phyloP scores from a whole-genome alignment of 1,284 basidiomycete genomes.

The Ganoderma multipileum region DNA sequence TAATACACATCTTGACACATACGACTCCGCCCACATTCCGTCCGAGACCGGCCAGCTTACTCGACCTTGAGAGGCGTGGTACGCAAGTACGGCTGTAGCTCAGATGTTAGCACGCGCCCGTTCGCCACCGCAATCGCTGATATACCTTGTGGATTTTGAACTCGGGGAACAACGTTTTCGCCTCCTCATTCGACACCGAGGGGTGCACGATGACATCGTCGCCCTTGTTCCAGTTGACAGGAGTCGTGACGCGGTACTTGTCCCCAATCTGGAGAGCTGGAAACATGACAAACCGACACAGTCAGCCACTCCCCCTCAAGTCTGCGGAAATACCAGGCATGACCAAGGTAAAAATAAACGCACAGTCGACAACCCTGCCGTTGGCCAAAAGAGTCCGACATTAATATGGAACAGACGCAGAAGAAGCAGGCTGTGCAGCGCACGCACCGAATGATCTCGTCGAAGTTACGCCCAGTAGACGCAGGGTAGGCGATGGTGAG shows the following conservation, averaged over 20 bases:
- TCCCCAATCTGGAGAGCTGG: slow-evolving; percentile 91
- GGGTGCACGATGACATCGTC: slow-evolving; percentile 96
- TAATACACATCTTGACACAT: slow-evolving; percentile 30
- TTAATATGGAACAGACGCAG: slow-evolving; percentile 23
- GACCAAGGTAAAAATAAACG: slow-evolving; percentile 28
- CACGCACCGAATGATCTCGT: slow-evolving; percentile 84
- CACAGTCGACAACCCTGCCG: slow-evolving; percentile 69
- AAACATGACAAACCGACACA: slow-evolving; percentile 11
- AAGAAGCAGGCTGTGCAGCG: slow-evolving; percentile 7
- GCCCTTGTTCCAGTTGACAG: slow-evolving; percentile 94
- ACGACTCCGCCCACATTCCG: slow-evolving; percentile 21
- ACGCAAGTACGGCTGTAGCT: slow-evolving; percentile 72
- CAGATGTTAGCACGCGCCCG: not conserved
- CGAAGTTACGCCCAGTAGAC: slow-evolving; percentile 83
- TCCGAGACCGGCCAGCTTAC: slow-evolving; percentile 30
- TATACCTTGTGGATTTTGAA: slow-evolving; percentile 72
- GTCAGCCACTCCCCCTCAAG: slow-evolving; percentile 7
- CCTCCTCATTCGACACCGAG: slow-evolving; percentile 87
- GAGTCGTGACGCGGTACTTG: slow-evolving; percentile 86
- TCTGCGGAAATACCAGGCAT: not conserved
- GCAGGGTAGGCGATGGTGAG: slow-evolving; percentile 92
- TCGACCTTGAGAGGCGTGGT: slow-evolving; percentile 71
- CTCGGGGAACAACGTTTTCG: slow-evolving; percentile 86
- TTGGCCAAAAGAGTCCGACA: not conserved
- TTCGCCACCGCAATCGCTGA: not conserved